phyloP scores from a whole-genome alignment of 208 protist species.

The Leishmania tropica region DNA sequence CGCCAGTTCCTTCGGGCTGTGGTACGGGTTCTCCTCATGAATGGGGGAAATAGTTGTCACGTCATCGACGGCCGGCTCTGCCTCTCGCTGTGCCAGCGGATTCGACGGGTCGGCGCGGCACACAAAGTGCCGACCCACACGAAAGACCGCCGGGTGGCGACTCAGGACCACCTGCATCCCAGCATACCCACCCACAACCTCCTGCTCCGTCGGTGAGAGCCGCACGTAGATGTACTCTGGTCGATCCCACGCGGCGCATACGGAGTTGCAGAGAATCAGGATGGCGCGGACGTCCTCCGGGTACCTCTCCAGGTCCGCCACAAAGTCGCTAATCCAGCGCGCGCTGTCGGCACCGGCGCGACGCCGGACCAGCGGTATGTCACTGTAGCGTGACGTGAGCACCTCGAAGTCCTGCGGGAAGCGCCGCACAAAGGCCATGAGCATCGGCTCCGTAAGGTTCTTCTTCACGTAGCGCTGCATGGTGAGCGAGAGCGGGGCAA shows the following conservation, averaged over 20 bases:
- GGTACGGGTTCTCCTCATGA: conserved; percentile 84
- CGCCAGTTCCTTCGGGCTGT: conserved; percentile 54
- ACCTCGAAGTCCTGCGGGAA: conserved; percentile 71
- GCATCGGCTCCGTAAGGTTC: conserved; percentile 50
- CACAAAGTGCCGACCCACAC: conserved; percentile 65
- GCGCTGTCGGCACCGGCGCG: conserved; percentile 70
- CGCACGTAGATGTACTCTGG: conserved; percentile 85
- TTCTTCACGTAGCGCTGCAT: conserved; percentile 88
- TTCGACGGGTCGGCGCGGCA: conserved; percentile 77
- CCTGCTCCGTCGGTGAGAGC: conserved; percentile 48
- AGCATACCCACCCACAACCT: conserved; percentile 60
- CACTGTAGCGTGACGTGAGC: conserved; percentile 43
- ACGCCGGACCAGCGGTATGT: conserved; percentile 59
- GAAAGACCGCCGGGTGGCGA: conserved; percentile 74
- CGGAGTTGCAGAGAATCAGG: conserved; percentile 49
- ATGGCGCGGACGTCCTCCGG: conserved; percentile 75
- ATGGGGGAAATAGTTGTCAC: conserved; percentile 44
- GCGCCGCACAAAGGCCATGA: conserved; percentile 38
- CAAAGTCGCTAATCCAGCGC: conserved; percentile 64
- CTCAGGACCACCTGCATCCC: conserved; percentile 57
- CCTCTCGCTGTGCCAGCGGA: conserved; percentile 43
- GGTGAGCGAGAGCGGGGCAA: conserved; percentile 58
- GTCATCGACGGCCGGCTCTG: conserved; percentile 52
- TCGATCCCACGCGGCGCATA: conserved; percentile 77
- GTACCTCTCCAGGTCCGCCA: conserved; percentile 65